Evolutionary conservation across 768 basidiomycete genomes (phyloP).

Genomic region (Artomyces pyxidatus): DNA sequence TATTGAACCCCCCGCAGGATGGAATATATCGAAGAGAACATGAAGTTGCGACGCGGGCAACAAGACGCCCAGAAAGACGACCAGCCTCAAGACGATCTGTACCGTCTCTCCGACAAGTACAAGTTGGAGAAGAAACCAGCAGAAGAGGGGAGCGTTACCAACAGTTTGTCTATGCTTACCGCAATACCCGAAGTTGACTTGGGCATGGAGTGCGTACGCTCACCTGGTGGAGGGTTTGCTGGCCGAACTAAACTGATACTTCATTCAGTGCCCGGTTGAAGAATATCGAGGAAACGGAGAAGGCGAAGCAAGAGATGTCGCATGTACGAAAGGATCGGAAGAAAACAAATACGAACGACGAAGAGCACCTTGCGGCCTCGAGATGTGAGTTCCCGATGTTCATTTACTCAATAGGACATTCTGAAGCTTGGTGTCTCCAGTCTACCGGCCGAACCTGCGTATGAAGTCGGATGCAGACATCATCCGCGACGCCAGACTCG

Average conservation of each 20-base stretch:
- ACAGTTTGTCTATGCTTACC: slow-evolving; percentile 91
- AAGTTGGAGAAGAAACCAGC: slow-evolving; percentile 40
- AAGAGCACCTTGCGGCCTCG: slow-evolving; percentile 78
- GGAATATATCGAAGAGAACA: slow-evolving; percentile 94
- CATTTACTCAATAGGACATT: background rate
- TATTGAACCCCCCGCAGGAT: slow-evolving; percentile 51
- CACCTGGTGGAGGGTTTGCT: background rate
- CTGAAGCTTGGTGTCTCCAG: slow-evolving; percentile 29
- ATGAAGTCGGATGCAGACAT: slow-evolving; percentile 86
- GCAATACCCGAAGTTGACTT: slow-evolving; percentile 97
- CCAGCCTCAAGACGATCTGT: slow-evolving; percentile 59
- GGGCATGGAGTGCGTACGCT: slow-evolving; percentile 87
- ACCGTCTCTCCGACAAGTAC: slow-evolving; percentile 62
- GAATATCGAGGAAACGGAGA: slow-evolving; percentile 97
- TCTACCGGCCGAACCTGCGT: slow-evolving; percentile 77
- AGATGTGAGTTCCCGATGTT: slow-evolving; percentile 54
- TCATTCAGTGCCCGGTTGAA: slow-evolving; percentile 68
- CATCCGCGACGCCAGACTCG: slow-evolving; percentile 77
- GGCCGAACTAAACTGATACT: background rate
- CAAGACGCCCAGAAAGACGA: slow-evolving; percentile 25
- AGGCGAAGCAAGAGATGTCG: slow-evolving; percentile 81
- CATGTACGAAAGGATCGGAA: slow-evolving; percentile 55
- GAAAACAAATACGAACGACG: slow-evolving; percentile 44
- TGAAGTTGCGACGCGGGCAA: slow-evolving; percentile 61
- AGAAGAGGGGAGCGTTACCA: slow-evolving; percentile 91